Evolutionary conservation across 2,329 filamentous ascomycete species (phyloP), one percentile per base, ranked within the genome.

Genomic region (Trichophyton verrucosum): DNA sequence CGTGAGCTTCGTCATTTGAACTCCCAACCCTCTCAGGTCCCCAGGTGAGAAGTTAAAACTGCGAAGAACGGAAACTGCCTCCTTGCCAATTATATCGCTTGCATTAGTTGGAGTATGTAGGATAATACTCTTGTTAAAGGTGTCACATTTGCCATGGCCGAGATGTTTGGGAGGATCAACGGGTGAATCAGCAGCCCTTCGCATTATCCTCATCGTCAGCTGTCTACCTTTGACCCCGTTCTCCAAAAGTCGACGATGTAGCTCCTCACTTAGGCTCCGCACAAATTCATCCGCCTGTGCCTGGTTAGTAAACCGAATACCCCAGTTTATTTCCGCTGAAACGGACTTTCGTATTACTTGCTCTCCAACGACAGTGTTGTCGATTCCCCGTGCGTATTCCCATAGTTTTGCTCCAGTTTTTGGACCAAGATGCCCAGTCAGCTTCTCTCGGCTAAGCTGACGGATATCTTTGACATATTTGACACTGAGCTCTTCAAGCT

Each of bases 301-400:
- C 69, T 96, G 90, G 63, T 82, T 95, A 66, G 94, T 84, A 70
- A 99, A 99, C 4, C 94, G 86, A 61, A 99, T 95, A 2, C 95
- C 94, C 94, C 94, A 99, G 68, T 94, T 99, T 64, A 99, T 90
- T 71, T 99, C 94, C 0, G 92, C 92, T 1, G 94, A 97, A 0
- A 99, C 90, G 0, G 92, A 97, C 70, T 97, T 99, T 60, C 94
- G 85, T 15, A 89, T 79, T 0, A 87, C 83, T 68, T 95, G 88
- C 61, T 92, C 88, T 36, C 91, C 92, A 4, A 97, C 89, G 72
- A 96, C 90, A 1, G 84, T 80, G 57, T 80, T 82, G 73, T 99
- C 94, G 57, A 97, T 89, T 2, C 94, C 94, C 4, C 90, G 84
- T 22, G 92, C 82, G 72, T 95, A 97, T 58, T 96, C 90, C 81